These are phyloP conservation scores for Magnusiomyces fungicola DNA, from an alignment of 1,139 yeast genomes.

Conservation along the genomic window DNA sequence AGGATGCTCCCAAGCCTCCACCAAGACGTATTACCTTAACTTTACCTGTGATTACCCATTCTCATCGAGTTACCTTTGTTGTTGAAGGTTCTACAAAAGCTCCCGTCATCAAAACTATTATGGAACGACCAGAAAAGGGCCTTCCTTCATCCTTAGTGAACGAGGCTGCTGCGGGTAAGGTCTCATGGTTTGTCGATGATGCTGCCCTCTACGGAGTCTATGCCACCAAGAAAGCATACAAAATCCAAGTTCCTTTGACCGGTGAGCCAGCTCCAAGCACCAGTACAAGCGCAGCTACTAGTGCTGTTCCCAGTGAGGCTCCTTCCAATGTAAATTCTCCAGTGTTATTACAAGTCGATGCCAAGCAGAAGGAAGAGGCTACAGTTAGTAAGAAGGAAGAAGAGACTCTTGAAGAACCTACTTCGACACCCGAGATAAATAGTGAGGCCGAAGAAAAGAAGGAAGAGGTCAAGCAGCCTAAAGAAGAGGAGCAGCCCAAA, in stretches of 20 bases:
- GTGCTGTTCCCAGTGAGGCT: conserved; percentile 1
- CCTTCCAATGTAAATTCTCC: background rate
- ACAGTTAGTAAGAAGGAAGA: too few species aligned
- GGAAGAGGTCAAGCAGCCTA: too few species aligned
- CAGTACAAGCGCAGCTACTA: background rate
- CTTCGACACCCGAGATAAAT: too few species aligned
- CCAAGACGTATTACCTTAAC: conserved; percentile 82
- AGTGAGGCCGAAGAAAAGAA: too few species aligned
- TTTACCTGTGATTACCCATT: conserved; percentile 91
- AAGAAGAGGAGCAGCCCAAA: too few species aligned
- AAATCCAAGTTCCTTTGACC: conserved; percentile 26
- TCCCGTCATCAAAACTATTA: conserved; percentile 81
- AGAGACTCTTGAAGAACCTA: too few species aligned
- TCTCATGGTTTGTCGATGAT: conserved; percentile 95
- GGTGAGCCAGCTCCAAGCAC: background rate
- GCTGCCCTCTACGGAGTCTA: conserved; percentile 84
- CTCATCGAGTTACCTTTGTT: conserved; percentile 86
- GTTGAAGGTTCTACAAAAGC: conserved; percentile 96
- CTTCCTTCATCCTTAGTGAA: conserved; percentile 90
- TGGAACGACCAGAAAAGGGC: conserved; percentile 97
- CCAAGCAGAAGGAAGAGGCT: background rate
- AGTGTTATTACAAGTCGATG: background rate
- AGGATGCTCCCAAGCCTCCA: conserved; percentile 89
- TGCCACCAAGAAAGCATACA: conserved; percentile 69
- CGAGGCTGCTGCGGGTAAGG: conserved; percentile 94